These are phyloP conservation scores for Corchorus olitorius DNA, from an alignment of 345 rosid genomes.

Conservation along the genomic window DNA sequence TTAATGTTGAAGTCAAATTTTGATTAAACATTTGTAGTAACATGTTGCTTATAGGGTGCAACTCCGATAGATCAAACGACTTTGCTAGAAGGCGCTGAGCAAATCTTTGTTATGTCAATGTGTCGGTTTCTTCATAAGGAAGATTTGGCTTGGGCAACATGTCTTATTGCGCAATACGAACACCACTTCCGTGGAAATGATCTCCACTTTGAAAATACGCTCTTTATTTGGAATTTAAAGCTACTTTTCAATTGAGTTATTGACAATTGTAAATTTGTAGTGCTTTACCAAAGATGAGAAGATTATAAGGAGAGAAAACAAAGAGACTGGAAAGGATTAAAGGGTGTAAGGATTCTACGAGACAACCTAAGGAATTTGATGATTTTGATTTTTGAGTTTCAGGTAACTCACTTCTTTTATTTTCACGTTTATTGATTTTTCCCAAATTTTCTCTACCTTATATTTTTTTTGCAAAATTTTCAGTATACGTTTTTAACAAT, in stretches of 20 bases:
- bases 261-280: background rate
- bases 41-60: conserved; percentile 49
- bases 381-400: too few relatives aligned
- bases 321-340: too few relatives aligned
- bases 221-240: background rate
- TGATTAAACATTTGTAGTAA: conserved; percentile 10
- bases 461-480: too few relatives aligned
- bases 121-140: conserved; percentile 51
- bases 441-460: too few relatives aligned
- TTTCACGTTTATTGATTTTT: too few relatives aligned
- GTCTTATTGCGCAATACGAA: conserved; percentile 81
- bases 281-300: background rate
- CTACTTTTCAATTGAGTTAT: conserved; percentile 12
- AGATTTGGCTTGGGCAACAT: conserved; percentile 90
- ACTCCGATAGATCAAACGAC: conserved; percentile 40
- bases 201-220: background rate
- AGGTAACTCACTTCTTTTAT: too few relatives aligned
- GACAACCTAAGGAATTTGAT: too few relatives aligned
- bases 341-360: too few relatives aligned
- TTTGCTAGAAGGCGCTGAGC: conserved; percentile 64
- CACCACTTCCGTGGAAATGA: conserved; percentile 64
- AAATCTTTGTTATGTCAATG: conserved; percentile 65
- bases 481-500: too few relatives aligned
- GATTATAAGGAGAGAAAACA: too few relatives aligned
- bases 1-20: conserved; percentile 8